Evolutionary conservation across 306 rosid species (phyloP), one percentile per base, ranked within the genome.

Genomic region (Delonix regia): DNA sequence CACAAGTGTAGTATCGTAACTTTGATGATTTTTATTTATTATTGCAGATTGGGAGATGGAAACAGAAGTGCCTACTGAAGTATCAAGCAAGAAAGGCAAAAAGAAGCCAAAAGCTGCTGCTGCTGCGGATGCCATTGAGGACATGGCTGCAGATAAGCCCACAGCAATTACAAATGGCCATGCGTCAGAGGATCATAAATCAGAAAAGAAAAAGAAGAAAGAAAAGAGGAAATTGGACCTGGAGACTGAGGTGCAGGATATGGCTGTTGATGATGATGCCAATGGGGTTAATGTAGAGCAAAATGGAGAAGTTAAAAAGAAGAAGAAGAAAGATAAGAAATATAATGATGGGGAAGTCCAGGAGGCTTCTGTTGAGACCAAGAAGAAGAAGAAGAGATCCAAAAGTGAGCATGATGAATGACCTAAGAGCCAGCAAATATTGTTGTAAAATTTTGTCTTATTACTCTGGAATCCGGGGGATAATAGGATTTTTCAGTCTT

Each of bases 121-220:
- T 44, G 75, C 78, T 71, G 74, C 78, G 11, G 85, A 84, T 11
- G 88, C 78, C 3, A 88, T 71, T 11, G 90, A 84, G n/a, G 60
- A 86, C 41, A 77, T 86, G 86, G 86, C 74, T 36, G 87, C 71
- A 3, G 97, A 94, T 51, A 84, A 82, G 49, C 67, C 85, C n/a
- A 45, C 81, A 68, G 84, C 83, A 61, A 47, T 34, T 79, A 67
- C 87, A 76, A 88, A 90, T 77, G 94, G 91, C 48, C 88, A 87
- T 51, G 84, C 83, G 1, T 7, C 48, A 18, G 93, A 84, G 74
- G 87, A 87, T 67, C 67, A 47, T 9, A 95, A 89, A 70, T 93
- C 97, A 12, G 94, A 90, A 75, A 92, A 89, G 96, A 94, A 89
- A 77, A 89, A 85, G 85, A 89, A 90, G 92, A 94, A 90, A 91